Conservation (phyloP, 2,329 filamentous ascomycete genomes). For the Pestalotiopsis sp. region DNA sequence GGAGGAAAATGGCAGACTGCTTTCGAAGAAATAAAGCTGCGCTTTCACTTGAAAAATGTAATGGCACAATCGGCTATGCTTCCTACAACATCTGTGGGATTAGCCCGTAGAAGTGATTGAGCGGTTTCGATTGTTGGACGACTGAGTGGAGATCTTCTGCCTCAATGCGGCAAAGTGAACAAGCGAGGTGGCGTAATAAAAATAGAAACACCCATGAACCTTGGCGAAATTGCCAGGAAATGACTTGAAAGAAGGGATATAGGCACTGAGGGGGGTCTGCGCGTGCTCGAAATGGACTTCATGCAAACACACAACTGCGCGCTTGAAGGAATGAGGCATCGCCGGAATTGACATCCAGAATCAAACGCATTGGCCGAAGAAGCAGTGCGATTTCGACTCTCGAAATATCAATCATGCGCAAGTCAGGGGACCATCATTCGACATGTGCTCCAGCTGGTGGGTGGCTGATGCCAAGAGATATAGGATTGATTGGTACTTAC, state of each 20-base stretch:
- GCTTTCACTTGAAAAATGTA: background rate
- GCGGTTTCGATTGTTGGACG: background rate
- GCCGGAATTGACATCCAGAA: constrained; percentile 1
- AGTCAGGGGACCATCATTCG: background rate
- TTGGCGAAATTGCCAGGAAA: constrained; percentile 6
- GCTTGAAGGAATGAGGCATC: background rate
- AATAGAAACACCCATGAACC: constrained; percentile 11
- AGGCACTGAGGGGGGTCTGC: background rate
- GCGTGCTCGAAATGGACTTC: background rate
- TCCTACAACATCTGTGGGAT: background rate
- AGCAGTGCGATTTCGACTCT: background rate
- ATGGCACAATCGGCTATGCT: background rate
- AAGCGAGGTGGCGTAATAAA: constrained; percentile 1
- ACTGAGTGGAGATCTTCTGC: constrained; percentile 5
- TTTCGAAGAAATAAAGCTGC: background rate
- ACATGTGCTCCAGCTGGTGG: background rate
- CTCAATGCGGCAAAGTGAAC: constrained; percentile 11
- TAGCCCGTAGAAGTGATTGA: background rate
- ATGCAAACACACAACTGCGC: constrained; percentile 3
- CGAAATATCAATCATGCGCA: background rate
- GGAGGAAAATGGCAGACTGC: background rate
- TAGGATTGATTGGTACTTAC: background rate
- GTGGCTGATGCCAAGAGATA: background rate
- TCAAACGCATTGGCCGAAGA: background rate
- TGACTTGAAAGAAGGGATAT: background rate